phyloP scores from a whole-genome alignment of 2,329 filamentous ascomycete genomes.

The Apiospora phragmitis region DNA sequence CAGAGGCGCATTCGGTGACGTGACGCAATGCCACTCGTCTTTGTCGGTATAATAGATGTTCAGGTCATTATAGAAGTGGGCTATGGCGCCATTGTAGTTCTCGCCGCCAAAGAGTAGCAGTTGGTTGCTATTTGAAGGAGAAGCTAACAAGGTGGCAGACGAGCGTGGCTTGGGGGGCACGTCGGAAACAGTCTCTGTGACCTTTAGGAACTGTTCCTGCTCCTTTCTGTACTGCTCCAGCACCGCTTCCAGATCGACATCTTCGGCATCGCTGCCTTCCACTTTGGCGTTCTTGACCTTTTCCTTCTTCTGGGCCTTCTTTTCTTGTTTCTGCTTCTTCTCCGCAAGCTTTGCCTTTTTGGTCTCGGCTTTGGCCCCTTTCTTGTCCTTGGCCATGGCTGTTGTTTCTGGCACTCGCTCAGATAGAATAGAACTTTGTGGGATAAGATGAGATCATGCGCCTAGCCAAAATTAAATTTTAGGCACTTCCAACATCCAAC shows the following conservation, averaged over 20 bases:
- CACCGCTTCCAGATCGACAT: slow-evolving; percentile 89
- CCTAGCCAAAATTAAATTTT: background rate
- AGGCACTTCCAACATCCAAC: background rate
- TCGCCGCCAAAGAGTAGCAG: slow-evolving; percentile 92
- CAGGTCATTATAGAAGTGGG: slow-evolving; percentile 68
- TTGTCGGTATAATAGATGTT: slow-evolving; percentile 75
- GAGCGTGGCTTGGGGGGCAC: slow-evolving; percentile 76
- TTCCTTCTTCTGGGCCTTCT: slow-evolving; percentile 84
- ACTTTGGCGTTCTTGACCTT: slow-evolving; percentile 69
- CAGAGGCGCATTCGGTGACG: slow-evolving; percentile 85
- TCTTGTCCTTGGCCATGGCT: slow-evolving; percentile 48
- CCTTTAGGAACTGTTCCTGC: slow-evolving; percentile 91
- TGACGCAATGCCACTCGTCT: slow-evolving; percentile 89
- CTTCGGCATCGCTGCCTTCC: slow-evolving; percentile 85
- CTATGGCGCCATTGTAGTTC: slow-evolving; percentile 89
- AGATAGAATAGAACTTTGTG: background rate
- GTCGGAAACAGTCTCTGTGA: slow-evolving; percentile 76
- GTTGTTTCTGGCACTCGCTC: background rate
- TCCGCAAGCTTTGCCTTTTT: slow-evolving; percentile 55
- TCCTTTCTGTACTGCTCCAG: slow-evolving; percentile 90
- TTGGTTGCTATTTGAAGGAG: slow-evolving; percentile 83
- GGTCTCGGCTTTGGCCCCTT: slow-evolving; percentile 37
- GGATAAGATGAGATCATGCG: background rate
- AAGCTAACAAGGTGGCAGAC: slow-evolving; percentile 80
- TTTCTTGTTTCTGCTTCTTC: slow-evolving; percentile 78